Evolutionary conservation across 495 filamentous ascomycete species (phyloP).

Genomic region (Xylaria bambusicola): DNA sequence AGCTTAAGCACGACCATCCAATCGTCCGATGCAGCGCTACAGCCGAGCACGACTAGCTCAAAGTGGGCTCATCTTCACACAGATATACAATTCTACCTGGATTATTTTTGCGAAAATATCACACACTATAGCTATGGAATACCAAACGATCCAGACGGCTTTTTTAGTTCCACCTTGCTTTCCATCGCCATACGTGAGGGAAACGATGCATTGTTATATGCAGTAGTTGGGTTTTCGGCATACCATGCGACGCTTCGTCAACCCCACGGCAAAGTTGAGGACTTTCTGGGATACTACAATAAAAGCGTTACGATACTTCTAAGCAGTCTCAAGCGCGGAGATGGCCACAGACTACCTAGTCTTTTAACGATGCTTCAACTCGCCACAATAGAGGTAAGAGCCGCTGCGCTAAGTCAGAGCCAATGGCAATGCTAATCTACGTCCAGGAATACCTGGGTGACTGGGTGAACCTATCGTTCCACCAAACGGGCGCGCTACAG

Average conservation of each 20-base stretch:
- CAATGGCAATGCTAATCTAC: slow-evolving; percentile 32
- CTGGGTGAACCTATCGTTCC: slow-evolving; percentile 87
- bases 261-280: slow-evolving; percentile 68
- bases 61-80: slow-evolving; percentile 58
- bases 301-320: slow-evolving; percentile 77
- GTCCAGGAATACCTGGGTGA: slow-evolving; percentile 89
- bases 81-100: slow-evolving; percentile 76
- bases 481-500: slow-evolving; percentile 86
- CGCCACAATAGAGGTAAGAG: slow-evolving; percentile 84
- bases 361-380: slow-evolving; percentile 89
- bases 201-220: slow-evolving; percentile 78
- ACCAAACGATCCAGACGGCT: slow-evolving; percentile 64
- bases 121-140: slow-evolving; percentile 80
- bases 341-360: slow-evolving; percentile 71
- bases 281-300: slow-evolving; percentile 90
- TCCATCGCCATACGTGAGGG: slow-evolving; percentile 69
- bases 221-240: slow-evolving; percentile 85
- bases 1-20: slow-evolving; percentile 35
- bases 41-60: slow-evolving; percentile 23
- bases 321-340: slow-evolving; percentile 66
- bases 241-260: slow-evolving; percentile 77
- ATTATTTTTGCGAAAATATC: slow-evolving; percentile 73
- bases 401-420: background rate
- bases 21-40: slow-evolving; percentile 30
- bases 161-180: slow-evolving; percentile 70